Conservation (phyloP, 1,284 basidiomycete species). For the Boletus hoseneyae region DNA sequence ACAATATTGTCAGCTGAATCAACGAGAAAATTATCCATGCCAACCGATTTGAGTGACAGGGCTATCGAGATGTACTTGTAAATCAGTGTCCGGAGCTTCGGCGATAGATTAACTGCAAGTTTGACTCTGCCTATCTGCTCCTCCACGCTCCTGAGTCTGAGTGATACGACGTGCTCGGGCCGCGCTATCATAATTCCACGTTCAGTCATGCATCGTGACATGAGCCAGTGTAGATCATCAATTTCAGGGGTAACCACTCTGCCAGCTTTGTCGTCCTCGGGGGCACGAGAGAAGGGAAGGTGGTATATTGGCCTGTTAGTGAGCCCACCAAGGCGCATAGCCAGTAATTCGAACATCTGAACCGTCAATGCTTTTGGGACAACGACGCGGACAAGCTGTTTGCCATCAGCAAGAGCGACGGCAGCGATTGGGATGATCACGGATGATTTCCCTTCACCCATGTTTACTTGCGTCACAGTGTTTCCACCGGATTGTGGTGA, state of each 20-base stretch:
- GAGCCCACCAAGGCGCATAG: conserved; percentile 43
- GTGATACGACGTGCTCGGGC: conserved; percentile 46
- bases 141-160: too few species aligned
- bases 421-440: neutral
- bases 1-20: too few species aligned
- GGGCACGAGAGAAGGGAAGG: conserved; percentile 44
- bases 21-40: too few species aligned
- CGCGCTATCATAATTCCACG: conserved; percentile 26
- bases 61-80: too few species aligned
- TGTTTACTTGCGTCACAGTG: too few species aligned
- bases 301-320: conserved; percentile 44
- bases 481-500: neutral
- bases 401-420: neutral
- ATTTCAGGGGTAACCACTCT: neutral
- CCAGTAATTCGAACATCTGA: conserved; percentile 43
- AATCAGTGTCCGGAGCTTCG: too few species aligned
- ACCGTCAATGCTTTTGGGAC: neutral
- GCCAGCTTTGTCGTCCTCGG: neutral
- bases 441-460: neutral
- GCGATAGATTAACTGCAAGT: too few species aligned
- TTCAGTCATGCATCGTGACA: neutral
- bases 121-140: too few species aligned
- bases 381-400: neutral
- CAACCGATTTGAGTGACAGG: too few species aligned
- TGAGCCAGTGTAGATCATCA: neutral